Conservation (phyloP, 2,329 filamentous ascomycete species). For the Calonectria multiphialidica region DNA sequence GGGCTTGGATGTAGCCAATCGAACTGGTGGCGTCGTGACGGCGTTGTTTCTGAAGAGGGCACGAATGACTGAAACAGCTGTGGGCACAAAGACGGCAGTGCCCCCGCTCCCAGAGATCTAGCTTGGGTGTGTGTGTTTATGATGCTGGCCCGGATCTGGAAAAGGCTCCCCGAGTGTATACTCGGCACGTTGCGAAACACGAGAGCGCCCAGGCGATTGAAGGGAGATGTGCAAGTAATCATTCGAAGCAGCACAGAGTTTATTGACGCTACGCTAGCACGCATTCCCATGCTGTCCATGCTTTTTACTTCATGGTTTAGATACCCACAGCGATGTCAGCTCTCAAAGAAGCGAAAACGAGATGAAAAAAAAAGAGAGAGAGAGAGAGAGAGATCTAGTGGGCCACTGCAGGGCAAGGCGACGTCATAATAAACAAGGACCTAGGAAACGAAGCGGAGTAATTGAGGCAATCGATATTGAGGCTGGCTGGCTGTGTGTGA, state of each 20-base stretch:
- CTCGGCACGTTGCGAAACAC: conserved; percentile 18
- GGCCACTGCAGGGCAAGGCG: neutral
- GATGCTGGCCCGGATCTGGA: neutral
- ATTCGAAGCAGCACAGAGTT: neutral
- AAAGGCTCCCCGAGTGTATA: neutral
- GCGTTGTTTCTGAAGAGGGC: neutral
- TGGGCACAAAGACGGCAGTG: neutral
- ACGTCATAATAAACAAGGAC: neutral
- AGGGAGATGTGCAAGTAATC: neutral
- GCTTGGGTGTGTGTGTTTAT: neutral
- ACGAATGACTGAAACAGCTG: neutral
- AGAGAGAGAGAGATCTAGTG: neutral
- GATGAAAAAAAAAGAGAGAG: neutral
- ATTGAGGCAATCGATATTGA: neutral
- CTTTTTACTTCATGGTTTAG: neutral
- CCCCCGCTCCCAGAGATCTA: neutral
- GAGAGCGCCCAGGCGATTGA: conserved; percentile 10
- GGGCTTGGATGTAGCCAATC: conserved; percentile 23
- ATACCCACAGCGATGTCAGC: neutral
- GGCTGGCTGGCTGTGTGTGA: neutral
- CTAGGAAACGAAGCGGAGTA: neutral
- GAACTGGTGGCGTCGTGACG: conserved; percentile 6
- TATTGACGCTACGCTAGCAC: conserved; percentile 5
- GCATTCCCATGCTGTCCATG: conserved; percentile 10
- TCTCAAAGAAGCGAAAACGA: neutral